Conservation (phyloP, 1,284 basidiomycete genomes). For the Rugosomyces carneus region DNA sequence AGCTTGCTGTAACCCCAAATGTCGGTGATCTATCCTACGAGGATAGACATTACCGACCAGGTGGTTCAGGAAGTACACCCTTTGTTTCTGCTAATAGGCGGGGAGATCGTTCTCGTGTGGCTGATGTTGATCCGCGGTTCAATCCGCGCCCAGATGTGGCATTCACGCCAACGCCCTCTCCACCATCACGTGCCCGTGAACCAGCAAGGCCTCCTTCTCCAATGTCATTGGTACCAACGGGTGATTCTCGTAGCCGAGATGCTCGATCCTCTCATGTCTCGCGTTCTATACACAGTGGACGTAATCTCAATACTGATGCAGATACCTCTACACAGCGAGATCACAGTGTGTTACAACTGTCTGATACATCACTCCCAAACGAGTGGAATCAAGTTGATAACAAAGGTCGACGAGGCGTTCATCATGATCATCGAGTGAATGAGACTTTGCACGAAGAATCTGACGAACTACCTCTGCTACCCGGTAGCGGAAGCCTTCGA, state of each 20-base stretch:
- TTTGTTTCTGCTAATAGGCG: constrained; percentile 21
- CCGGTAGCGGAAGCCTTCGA: constrained; percentile 21
- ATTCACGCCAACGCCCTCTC: constrained; percentile 20
- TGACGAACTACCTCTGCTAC: constrained; percentile 17
- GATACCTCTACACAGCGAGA: constrained; percentile 24
- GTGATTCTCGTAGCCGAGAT: constrained; percentile 15
- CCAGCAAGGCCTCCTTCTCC: constrained; percentile 26
- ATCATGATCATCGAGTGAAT: constrained; percentile 14
- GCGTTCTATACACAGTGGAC: constrained; percentile 17
- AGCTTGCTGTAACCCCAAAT: constrained; percentile 15
- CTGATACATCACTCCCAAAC: constrained; percentile 11
- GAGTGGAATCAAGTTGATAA: constrained; percentile 19
- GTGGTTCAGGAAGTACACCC: constrained; percentile 22
- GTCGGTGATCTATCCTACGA: constrained; percentile 37
- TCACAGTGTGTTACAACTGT: constrained; percentile 17
- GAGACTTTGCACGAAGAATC: constrained; percentile 15
- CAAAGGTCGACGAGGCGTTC: constrained; percentile 16
- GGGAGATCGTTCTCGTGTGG: constrained; percentile 15
- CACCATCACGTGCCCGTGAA: constrained; percentile 21
- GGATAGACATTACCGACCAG: constrained; percentile 62
- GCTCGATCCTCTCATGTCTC: constrained; percentile 21
- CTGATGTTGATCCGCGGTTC: constrained; percentile 13
- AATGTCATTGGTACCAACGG: constrained; percentile 12
- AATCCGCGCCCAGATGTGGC: constrained; percentile 17
- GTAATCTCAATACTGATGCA: constrained; percentile 26